phyloP scores from a whole-genome alignment of 176 grass and related monocot species.

The Eragrostis curvula region DNA sequence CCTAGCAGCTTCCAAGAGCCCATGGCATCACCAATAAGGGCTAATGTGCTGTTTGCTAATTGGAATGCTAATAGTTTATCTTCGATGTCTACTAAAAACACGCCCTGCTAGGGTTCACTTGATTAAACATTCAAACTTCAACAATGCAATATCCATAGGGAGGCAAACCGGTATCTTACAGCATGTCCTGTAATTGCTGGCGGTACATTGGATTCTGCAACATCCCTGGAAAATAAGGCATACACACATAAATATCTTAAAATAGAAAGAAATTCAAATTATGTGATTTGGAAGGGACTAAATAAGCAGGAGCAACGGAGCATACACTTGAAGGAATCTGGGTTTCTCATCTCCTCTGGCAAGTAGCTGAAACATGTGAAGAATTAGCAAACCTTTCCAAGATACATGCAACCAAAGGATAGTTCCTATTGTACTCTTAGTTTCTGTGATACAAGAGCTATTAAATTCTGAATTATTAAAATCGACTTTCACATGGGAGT shows the following conservation, averaged over 20 bases:
- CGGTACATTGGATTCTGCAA: conserved; percentile 95
- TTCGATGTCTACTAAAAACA: conserved; percentile 19
- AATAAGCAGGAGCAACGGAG: conserved; percentile 48
- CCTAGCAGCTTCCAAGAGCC: neutral
- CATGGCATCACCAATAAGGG: conserved; percentile 22
- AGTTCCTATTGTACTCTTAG: conserved; percentile 2
- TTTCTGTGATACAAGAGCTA: neutral
- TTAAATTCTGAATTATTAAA: conserved; percentile 35
- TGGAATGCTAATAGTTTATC: neutral
- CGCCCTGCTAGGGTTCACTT: neutral
- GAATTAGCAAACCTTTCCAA: conserved; percentile 39
- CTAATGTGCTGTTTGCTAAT: neutral
- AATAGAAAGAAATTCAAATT: conserved; percentile 26
- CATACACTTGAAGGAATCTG: conserved; percentile 89
- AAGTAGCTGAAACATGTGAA: conserved; percentile 78
- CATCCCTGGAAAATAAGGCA: conserved; percentile 79
- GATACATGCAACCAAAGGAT: conserved; percentile 15
- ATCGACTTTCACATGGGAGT: neutral
- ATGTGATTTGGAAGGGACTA: conserved; percentile 15
- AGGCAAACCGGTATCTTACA: conserved; percentile 58
- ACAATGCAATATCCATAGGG: neutral
- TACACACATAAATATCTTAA: conserved; percentile 18
- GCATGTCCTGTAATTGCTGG: conserved; percentile 95
- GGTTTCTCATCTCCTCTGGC: conserved; percentile 98
- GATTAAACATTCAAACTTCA: conserved; percentile 26